Conservation (phyloP, 1,284 basidiomycete genomes). For the Puccinia hordei region DNA sequence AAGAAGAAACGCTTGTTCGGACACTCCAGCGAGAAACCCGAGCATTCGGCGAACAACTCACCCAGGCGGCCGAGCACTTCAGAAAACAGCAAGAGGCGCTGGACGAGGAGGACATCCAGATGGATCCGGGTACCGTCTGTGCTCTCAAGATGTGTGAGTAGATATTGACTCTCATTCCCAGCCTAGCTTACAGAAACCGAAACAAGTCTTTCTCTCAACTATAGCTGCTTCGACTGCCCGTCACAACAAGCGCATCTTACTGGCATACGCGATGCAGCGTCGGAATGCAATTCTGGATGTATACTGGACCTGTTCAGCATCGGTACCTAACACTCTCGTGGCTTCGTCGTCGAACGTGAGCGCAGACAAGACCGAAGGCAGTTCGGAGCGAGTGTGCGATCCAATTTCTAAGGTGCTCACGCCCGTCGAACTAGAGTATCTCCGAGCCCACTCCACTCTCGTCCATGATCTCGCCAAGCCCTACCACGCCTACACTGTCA, state of each 20-base stretch:
- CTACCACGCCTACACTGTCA: slow-evolving; percentile 44
- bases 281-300: slow-evolving; percentile 43
- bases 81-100: slow-evolving; percentile 23
- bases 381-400: slow-evolving; percentile 9
- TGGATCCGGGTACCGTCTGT: slow-evolving; percentile 41
- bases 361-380: not conserved
- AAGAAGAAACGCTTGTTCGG: slow-evolving; percentile 28
- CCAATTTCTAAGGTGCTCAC: slow-evolving; percentile 45
- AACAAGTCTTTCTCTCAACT: not conserved
- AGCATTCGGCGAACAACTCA: slow-evolving; percentile 31
- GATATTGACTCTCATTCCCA: not conserved
- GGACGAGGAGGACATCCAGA: slow-evolving; percentile 5
- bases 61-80: slow-evolving; percentile 40
- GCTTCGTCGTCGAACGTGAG: slow-evolving; percentile 42
- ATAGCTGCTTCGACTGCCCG: slow-evolving; percentile 45
- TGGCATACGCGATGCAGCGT: slow-evolving; percentile 48
- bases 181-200: not conserved
- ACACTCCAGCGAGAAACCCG: slow-evolving; percentile 39
- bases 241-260: slow-evolving; percentile 41
- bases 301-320: slow-evolving; percentile 38
- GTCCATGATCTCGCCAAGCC: slow-evolving; percentile 47
- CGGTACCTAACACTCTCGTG: slow-evolving; percentile 39
- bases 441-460: slow-evolving; percentile 39
- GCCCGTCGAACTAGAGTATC: slow-evolving; percentile 40
- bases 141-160: slow-evolving; percentile 47